Evolutionary conservation across 345 rosid species (phyloP).

Genomic region (Schrenkiella parvula): DNA sequence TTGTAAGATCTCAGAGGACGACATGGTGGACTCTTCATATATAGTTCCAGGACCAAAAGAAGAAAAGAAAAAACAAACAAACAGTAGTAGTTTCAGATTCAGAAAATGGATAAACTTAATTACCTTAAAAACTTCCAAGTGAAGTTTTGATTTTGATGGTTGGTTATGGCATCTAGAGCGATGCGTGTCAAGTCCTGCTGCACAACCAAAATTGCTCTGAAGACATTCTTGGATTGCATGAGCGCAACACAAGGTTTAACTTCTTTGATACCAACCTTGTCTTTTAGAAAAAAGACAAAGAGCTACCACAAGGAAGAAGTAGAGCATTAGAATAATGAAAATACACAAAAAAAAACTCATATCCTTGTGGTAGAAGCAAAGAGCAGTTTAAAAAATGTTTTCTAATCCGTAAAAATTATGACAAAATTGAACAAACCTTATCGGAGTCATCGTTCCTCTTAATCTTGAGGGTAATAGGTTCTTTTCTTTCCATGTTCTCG

Average conservation of each 20-base stretch:
- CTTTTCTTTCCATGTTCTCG: conserved; percentile 63
- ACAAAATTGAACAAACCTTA: conserved; percentile 40
- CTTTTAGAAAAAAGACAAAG: conserved; percentile 66
- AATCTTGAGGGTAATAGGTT: conserved; percentile 48
- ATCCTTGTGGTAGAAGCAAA: background rate
- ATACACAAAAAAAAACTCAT: background rate
- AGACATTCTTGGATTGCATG: conserved; percentile 73
- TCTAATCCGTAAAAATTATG: background rate
- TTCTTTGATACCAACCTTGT: conserved; percentile 55
- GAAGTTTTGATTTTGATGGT: conserved; percentile 49
- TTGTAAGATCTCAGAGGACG: no score
- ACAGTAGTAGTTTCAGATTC: background rate
- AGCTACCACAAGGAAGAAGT: conserved; percentile 36
- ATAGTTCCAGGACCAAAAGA: no score
- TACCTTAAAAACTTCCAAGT: conserved; percentile 83
- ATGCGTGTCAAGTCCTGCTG: conserved; percentile 77
- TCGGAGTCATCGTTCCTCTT: conserved; percentile 46
- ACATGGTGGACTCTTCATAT: no score
- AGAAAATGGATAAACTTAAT: background rate
- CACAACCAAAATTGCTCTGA: conserved; percentile 67
- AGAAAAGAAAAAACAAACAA: no score
- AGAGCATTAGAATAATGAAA: background rate
- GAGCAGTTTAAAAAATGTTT: background rate
- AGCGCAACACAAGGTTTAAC: conserved; percentile 56
- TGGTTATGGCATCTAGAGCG: conserved; percentile 52